Base-by-base conservation (phyloP, 108 stramenopile species). In the Chaetoceros tenuissimus region DNA sequence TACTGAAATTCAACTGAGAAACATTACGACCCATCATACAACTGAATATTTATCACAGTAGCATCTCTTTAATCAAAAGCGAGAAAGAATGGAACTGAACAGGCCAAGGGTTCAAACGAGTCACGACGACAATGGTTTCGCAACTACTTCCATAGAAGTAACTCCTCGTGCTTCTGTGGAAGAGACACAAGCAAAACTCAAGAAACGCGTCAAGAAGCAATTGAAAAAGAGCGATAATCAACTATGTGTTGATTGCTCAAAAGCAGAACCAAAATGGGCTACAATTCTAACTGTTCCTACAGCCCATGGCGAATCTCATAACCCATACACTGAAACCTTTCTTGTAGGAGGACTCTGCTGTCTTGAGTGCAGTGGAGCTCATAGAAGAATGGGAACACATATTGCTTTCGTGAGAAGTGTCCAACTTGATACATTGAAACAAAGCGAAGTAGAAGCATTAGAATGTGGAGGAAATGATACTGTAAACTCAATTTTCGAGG, bases 351-450 rank as follows among this genome's bases (percentile, higher is more conserved):
- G 34, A 40, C 13, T 40, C 13, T 40, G 34, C 63, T 97, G 96
- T 74, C 84, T 89, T 51, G 87, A 97, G 54, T 97, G 96, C 71
- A 87, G 87, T 27, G 92, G 89, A 24, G 74, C 73, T 30, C 96
- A 97, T 77, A 75, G 92, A 22, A 60, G 77, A 29, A 62, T 97
- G 75, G 96, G 96, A 24, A 83, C 84, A 25, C 92, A 95, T 53
- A 78, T 97, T 51, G 80, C 81, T 25, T 92, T 87, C 57, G 96
- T 97, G 26, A 74, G 94, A 51, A 84, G 69, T 60, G 56, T 91
- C 40, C 70, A 75, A 64, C 58, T 82, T 31, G 84, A 85, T 3
- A 55, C 68, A 62, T 76, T 73, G 73, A 64, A 68, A 34, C 62
- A 67, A 49, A 59, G 72, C 44, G 84, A 85, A 57, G 76, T 85